Evolutionary conservation across 495 filamentous ascomycete species (phyloP).

Genomic region (Bombardia bombarda): DNA sequence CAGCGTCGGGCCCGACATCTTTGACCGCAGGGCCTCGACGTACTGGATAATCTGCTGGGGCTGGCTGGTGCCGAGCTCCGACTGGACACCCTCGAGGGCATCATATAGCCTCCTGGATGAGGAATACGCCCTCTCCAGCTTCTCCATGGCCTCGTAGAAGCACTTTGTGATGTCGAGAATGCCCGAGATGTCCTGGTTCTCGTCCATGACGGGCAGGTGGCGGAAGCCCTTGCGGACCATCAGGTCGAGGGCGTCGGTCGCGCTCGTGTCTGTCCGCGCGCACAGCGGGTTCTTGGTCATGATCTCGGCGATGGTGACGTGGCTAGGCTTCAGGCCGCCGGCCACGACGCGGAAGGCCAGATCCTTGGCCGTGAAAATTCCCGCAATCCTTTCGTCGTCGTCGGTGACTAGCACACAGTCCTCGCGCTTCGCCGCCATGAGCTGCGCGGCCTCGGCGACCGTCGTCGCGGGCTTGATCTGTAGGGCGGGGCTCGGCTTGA

Average conservation of each 20-base stretch:
- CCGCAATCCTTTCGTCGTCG: constrained; percentile 93
- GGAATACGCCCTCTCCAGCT: constrained; percentile 91
- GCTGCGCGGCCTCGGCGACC: constrained; percentile 91
- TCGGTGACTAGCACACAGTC: constrained; percentile 99
- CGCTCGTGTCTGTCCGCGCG: constrained; percentile 93
- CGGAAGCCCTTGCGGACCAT: constrained; percentile 98
- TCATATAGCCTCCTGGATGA: constrained; percentile 95
- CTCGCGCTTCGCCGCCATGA: constrained; percentile 98
- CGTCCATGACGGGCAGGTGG: constrained; percentile 97
- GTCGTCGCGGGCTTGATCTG: constrained; percentile 96
- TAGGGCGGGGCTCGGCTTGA: constrained; percentile 89
- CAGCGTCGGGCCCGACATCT: constrained; percentile 97
- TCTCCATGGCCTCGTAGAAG: constrained; percentile 99
- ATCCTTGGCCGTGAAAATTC: constrained; percentile 99
- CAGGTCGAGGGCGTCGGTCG: constrained; percentile 91
- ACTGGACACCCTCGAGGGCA: constrained; percentile 97
- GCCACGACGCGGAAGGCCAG: constrained; percentile 95
- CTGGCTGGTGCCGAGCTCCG: constrained; percentile 90
- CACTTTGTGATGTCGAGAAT: constrained; percentile 99
- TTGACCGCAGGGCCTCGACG: constrained; percentile 85
- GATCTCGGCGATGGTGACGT: constrained; percentile 90
- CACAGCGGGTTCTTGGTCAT: constrained; percentile 99
- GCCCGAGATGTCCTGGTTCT: constrained; percentile 98
- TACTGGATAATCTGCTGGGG: constrained; percentile 99
- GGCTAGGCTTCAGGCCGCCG: constrained; percentile 79